A percentile compares a stretch with the other conserved stretches of the same genome.
Evolutionary conservation across 768 basidiomycete species (phyloP).

Genomic region (Russula dissimulans): DNA sequence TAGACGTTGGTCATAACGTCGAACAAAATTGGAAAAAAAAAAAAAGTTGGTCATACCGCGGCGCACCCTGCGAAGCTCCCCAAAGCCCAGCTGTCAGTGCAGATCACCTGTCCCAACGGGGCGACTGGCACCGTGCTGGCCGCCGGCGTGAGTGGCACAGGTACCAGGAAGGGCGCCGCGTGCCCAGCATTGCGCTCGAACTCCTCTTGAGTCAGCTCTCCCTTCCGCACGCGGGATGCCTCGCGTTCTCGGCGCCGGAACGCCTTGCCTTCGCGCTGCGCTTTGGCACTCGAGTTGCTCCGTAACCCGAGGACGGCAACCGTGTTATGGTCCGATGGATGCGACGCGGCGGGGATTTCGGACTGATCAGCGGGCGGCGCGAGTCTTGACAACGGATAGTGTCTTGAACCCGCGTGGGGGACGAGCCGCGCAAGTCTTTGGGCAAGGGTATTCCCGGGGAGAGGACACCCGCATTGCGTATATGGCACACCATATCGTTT

Average conservation of each 20-base stretch:
- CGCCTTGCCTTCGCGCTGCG: constrained; percentile 10
- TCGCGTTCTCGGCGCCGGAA: constrained; percentile 10
- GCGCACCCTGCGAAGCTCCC: constrained; percentile 13
- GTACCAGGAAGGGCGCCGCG: constrained; percentile 6
- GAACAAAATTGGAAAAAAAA: neutral
- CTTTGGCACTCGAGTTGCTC: constrained; percentile 8
- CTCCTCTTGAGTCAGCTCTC: constrained; percentile 11
- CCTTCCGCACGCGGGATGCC: neutral
- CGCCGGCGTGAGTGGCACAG: neutral
- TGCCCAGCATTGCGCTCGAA: constrained; percentile 5
- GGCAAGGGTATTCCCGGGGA: constrained; percentile 36
- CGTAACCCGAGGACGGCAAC: constrained; percentile 26
- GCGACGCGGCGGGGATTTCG: constrained; percentile 40
- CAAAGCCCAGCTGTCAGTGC: neutral
- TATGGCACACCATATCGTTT: constrained; percentile 45
- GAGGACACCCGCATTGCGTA: constrained; percentile 51
- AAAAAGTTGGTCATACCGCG: neutral
- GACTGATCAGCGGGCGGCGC: constrained; percentile 28
- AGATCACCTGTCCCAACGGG: neutral
- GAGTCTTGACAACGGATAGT: constrained; percentile 20
- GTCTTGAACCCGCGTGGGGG: constrained; percentile 10
- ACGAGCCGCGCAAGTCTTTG: constrained; percentile 33
- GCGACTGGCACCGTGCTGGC: neutral
- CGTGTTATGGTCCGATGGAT: constrained; percentile 47
- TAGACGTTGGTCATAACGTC: neutral